phyloP scores from a whole-genome alignment of 768 basidiomycete genomes.

The Suillus plorans region DNA sequence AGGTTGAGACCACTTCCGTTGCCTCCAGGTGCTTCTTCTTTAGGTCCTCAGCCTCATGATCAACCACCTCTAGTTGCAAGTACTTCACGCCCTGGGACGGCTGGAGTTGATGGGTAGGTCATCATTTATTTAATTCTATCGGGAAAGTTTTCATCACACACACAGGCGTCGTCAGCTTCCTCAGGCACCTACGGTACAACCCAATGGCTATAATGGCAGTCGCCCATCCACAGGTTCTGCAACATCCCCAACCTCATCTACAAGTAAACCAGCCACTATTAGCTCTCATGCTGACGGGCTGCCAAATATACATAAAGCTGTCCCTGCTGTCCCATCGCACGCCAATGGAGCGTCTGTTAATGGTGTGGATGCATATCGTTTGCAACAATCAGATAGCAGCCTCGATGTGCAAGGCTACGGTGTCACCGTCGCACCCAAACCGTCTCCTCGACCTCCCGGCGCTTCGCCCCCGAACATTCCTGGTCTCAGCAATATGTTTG shows the following conservation, averaged over 20 bases:
- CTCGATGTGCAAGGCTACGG: constrained; percentile 16
- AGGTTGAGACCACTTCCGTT: constrained; percentile 28
- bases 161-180: constrained; percentile 31
- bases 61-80: constrained; percentile 10
- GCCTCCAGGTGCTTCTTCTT: constrained; percentile 22
- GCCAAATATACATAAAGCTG: constrained; percentile 30
- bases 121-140: neutral
- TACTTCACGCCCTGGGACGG: constrained; percentile 26
- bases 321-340: constrained; percentile 26
- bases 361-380: constrained; percentile 9
- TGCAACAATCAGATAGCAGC: constrained; percentile 7
- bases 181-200: constrained; percentile 21
- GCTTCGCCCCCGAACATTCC: constrained; percentile 28
- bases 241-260: constrained; percentile 16
- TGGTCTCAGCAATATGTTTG: constrained; percentile 20
- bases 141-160: neutral
- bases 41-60: constrained; percentile 15
- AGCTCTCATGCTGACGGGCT: constrained; percentile 17
- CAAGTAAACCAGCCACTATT: constrained; percentile 12
- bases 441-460: constrained; percentile 29
- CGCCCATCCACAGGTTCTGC: constrained; percentile 25
- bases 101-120: constrained; percentile 25
- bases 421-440: constrained; percentile 13
- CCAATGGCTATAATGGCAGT: constrained; percentile 10
- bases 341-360: constrained; percentile 11